Evolutionary conservation across 768 basidiomycete genomes (phyloP).

Genomic region (Mycena leptocephala): DNA sequence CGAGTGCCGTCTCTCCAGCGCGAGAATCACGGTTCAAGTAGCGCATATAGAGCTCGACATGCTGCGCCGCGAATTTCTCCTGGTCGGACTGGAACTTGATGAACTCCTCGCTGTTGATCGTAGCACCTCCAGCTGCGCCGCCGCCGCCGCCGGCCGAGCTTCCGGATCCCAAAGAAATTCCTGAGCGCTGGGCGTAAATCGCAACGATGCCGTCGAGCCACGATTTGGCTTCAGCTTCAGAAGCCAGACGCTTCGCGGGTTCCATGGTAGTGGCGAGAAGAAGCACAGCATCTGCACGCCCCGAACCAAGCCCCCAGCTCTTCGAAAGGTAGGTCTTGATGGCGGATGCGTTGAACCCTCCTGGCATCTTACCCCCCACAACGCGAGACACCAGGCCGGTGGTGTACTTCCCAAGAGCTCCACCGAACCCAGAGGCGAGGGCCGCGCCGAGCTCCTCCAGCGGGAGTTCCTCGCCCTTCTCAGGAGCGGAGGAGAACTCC

Average conservation of each 20-base stretch:
- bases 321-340: conserved; percentile 93
- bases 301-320: conserved; percentile 95
- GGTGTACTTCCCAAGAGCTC: conserved; percentile 95
- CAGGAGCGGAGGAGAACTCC: conserved; percentile 95
- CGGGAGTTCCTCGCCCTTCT: conserved; percentile 98
- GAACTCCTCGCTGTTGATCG: conserved; percentile 99
- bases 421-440: conserved; percentile 84
- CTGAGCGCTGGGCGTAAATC: conserved; percentile 90
- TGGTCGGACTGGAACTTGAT: conserved; percentile 96
- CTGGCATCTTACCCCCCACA: conserved; percentile 97
- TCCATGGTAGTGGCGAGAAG: conserved; percentile 94
- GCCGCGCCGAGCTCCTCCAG: conserved; percentile 96
- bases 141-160: conserved; percentile 74
- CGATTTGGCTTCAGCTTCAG: conserved; percentile 92
- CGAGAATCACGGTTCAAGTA: conserved; percentile 96
- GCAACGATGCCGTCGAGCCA: conserved; percentile 93
- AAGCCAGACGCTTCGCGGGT: conserved; percentile 92
- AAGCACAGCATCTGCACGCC: conserved; percentile 91
- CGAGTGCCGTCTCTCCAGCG: conserved; percentile 91
- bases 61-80: conserved; percentile 91
- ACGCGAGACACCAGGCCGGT: conserved; percentile 92
- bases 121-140: conserved; percentile 81
- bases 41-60: conserved; percentile 97
- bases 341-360: conserved; percentile 95
- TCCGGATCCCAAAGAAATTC: conserved; percentile 86